A percentile compares a stretch with the other conserved stretches of the same genome.
These are phyloP conservation scores for Cryptococcus maquisensis DNA, from an alignment of 1,284 basidiomycete genomes.

Conservation along the genomic window DNA sequence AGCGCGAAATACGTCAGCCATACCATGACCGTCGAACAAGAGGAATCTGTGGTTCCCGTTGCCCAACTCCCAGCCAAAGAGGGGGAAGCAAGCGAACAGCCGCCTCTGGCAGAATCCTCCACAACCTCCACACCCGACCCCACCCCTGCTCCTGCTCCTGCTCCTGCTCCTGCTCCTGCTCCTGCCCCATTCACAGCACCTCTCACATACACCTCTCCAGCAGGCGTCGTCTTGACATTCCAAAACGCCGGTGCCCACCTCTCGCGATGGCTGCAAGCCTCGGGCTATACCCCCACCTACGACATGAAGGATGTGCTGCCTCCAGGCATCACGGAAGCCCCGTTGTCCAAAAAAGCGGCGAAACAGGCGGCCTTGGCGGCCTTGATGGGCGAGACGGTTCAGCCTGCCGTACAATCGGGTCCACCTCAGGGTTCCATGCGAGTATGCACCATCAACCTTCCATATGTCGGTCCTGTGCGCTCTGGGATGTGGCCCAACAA, in stretches of 20 bases:
- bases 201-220: neutral
- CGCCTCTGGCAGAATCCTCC: neutral
- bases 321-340: neutral
- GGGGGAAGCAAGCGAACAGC: neutral
- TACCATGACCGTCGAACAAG: neutral
- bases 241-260: conserved; percentile 8
- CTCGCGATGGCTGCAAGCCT: conserved; percentile 5
- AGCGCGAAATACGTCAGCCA: neutral
- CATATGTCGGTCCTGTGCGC: neutral
- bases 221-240: conserved; percentile 7
- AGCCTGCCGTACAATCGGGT: neutral
- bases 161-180: neutral
- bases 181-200: neutral
- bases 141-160: neutral
- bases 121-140: neutral
- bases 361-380: neutral
- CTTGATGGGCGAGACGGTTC: neutral
- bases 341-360: neutral
- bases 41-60: neutral
- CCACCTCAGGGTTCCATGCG: conserved; percentile 7
- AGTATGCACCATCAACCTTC: conserved; percentile 8
- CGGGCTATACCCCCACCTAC: conserved; percentile 2
- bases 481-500: conserved; percentile 10
- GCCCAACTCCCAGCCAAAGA: too few species aligned
- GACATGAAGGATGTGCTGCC: conserved; percentile 3